These are phyloP conservation scores for Pugionium cornutum DNA, from an alignment of 345 rosid genomes.

Conservation along the genomic window DNA sequence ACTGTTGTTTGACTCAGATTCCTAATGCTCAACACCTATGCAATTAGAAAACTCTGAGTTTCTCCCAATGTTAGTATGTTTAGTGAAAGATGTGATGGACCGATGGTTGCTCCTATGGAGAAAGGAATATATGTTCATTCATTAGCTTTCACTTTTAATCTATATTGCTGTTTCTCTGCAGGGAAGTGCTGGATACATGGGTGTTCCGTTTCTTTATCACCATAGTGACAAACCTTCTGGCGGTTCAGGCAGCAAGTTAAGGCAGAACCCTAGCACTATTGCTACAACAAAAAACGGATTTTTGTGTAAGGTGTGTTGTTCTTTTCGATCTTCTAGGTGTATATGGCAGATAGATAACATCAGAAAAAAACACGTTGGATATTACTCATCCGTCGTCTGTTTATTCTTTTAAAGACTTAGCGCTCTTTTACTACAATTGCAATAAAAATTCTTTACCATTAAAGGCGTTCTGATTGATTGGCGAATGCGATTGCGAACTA, in stretches of 20 bases:
- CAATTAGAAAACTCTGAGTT: neutral
- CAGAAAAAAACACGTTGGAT: neutral
- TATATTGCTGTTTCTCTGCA: conserved; percentile 22
- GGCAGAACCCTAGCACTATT: conserved; percentile 39
- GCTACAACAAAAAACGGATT: conserved; percentile 40
- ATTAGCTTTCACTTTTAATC: conserved; percentile 4
- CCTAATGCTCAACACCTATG: neutral
- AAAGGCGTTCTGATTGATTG: neutral
- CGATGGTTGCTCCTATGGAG: conserved; percentile 3
- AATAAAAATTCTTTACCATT: neutral
- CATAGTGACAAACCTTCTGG: conserved; percentile 39
- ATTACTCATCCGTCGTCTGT: neutral
- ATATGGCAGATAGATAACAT: conserved; percentile 8
- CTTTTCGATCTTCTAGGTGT: conserved; percentile 8
- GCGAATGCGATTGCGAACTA: neutral
- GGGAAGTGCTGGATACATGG: conserved; percentile 38
- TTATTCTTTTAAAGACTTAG: neutral
- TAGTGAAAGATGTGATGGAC: conserved; percentile 8
- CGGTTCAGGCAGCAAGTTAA: conserved; percentile 19
- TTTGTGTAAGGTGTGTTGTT: conserved; percentile 44
- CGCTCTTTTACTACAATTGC: too few relatives aligned
- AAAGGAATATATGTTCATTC: neutral
- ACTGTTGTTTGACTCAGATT: too few relatives aligned
- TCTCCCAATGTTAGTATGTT: neutral
- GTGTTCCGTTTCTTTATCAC: conserved; percentile 41